A percentile compares a stretch with the other conserved stretches of the same genome.
phyloP scores from a whole-genome alignment of 2,329 filamentous ascomycete species.

The Sclerotinia trifoliorum region DNA sequence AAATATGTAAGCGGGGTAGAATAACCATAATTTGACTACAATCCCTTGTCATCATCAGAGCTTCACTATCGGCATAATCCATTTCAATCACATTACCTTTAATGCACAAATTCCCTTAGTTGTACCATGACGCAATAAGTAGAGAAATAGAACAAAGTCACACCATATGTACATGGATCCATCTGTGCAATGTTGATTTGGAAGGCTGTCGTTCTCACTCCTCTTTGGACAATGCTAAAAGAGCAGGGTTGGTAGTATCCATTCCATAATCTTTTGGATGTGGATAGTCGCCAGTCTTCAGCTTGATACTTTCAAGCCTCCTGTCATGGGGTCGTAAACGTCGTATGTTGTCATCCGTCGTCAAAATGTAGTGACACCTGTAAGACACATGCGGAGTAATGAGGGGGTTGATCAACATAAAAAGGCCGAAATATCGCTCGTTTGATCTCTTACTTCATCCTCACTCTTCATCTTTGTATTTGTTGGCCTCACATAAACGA shows the following conservation, averaged over 20 bases:
- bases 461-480: background rate
- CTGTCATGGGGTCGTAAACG: background rate
- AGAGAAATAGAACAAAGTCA: background rate
- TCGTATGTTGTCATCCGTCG: background rate
- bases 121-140: background rate
- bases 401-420: background rate
- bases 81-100: background rate
- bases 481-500: too few relatives aligned
- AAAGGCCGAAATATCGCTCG: background rate
- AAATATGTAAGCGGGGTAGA: background rate
- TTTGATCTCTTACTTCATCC: background rate
- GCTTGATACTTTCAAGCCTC: background rate
- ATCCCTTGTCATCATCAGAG: background rate
- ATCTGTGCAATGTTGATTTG: background rate
- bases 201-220: background rate
- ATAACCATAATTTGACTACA: background rate
- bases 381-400: background rate
- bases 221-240: background rate
- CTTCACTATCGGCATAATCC: background rate
- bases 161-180: background rate
- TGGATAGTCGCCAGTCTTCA: background rate
- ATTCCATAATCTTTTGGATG: too few relatives aligned
- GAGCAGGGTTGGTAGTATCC: background rate
- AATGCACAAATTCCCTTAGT: background rate
- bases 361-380: background rate